phyloP scores from a whole-genome alignment of 2,329 filamentous ascomycete species.

The Mycosphaerella sp. region DNA sequence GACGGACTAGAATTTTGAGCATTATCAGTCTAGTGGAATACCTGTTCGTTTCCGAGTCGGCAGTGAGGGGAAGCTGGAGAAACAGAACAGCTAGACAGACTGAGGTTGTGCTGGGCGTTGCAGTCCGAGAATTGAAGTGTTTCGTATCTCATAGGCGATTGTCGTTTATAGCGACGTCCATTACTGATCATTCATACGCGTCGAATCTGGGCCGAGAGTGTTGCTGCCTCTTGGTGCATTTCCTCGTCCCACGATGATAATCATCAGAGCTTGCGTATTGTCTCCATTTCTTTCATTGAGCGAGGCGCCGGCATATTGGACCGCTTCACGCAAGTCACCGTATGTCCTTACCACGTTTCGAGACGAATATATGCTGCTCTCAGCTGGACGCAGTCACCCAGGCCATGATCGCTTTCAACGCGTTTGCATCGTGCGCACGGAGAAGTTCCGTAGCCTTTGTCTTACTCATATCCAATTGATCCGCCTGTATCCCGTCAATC shows the following conservation, averaged over 20 bases:
- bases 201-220: background rate
- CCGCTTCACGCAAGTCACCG: background rate
- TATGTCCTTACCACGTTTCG: background rate
- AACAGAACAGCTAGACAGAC: background rate
- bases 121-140: background rate
- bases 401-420: slow-evolving; percentile 59
- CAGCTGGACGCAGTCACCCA: slow-evolving; percentile 34
- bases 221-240: background rate
- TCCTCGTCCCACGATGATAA: no score
- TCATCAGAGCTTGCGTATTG: no score
- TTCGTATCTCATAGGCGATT: background rate
- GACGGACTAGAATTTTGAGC: slow-evolving; percentile 14
- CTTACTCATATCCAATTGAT: slow-evolving; percentile 66
- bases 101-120: background rate
- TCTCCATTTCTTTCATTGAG: background rate
- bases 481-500: slow-evolving; percentile 43
- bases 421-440: slow-evolving; percentile 63
- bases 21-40: background rate
- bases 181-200: background rate
- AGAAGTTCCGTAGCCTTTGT: slow-evolving; percentile 67
- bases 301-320: background rate
- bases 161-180: background rate
- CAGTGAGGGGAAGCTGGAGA: background rate
- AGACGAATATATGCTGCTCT: background rate
- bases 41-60: background rate